Conservation (phyloP, 108 stramenopile species). For the Nitzschia palea region DNA sequence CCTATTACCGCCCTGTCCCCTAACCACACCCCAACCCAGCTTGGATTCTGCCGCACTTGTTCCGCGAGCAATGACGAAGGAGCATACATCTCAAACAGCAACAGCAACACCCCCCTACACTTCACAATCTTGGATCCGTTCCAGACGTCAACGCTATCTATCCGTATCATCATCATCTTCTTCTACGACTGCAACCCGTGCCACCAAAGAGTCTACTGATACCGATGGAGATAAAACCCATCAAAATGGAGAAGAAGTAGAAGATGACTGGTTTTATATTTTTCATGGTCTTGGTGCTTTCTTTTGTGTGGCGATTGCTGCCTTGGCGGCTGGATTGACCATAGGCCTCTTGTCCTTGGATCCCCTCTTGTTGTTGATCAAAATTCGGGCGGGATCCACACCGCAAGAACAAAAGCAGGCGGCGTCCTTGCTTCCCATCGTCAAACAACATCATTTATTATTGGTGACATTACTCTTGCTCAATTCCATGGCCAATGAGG, state of each 20-base stretch:
- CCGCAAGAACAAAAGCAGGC: constrained; percentile 53
- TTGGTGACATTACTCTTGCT: constrained; percentile 93
- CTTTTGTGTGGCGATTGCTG: constrained; percentile 78
- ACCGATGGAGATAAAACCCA: constrained; percentile 20
- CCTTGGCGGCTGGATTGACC: constrained; percentile 91
- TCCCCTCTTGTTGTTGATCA: constrained; percentile 81
- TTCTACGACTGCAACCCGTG: no score
- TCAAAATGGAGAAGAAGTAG: constrained; percentile 7
- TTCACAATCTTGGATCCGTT: constrained; percentile 9
- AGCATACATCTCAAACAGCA: no score
- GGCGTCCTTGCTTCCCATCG: constrained; percentile 57
- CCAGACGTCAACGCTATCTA: constrained; percentile 1
- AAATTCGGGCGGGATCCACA: constrained; percentile 48
- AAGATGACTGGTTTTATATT: constrained; percentile 22
- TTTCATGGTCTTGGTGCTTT: constrained; percentile 46
- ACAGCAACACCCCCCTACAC: not conserved
- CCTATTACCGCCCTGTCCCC: no score
- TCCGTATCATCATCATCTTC: no score
- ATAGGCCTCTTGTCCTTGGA: constrained; percentile 92
- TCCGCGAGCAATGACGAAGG: no score
- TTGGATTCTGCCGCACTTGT: no score
- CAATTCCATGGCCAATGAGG: constrained; percentile 92
- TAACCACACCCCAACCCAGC: no score
- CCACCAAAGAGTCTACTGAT: not conserved
- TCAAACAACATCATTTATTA: constrained; percentile 85